Conservation (phyloP, 257 asterid genomes). For the Solanum corneliomulleri region DNA sequence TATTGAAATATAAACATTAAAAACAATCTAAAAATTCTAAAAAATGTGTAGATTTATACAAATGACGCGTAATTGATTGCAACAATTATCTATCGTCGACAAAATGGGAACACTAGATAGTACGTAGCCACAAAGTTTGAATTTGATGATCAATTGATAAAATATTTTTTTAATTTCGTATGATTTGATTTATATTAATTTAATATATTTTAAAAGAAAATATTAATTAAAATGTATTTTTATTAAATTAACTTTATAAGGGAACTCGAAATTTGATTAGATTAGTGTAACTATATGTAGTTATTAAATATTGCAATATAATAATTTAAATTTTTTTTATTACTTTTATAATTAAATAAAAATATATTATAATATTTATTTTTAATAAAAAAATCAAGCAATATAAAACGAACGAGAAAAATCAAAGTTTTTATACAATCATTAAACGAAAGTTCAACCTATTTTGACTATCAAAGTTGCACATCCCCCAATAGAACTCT, state of each 20-base stretch:
- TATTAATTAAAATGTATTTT: too few relatives aligned
- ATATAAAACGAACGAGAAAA: too few relatives aligned
- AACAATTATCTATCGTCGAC: background rate
- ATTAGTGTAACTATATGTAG: background rate
- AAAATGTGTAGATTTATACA: background rate
- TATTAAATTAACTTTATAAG: too few relatives aligned
- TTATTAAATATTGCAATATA: too few relatives aligned
- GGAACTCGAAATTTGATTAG: background rate
- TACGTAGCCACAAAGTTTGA: background rate
- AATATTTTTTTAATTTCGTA: too few relatives aligned
- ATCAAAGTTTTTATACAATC: background rate
- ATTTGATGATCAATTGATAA: background rate
- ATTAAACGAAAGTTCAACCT: background rate
- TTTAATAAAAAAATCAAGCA: too few relatives aligned
- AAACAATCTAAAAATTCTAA: background rate
- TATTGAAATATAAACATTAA: background rate
- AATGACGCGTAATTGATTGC: background rate
- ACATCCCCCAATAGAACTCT: background rate
- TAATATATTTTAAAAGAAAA: accelerated
- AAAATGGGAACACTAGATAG: background rate
- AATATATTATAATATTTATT: too few relatives aligned
- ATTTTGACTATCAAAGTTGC: background rate
- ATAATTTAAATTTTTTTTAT: too few relatives aligned
- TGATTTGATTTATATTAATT: too few relatives aligned
- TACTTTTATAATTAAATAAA: too few relatives aligned